phyloP scores from a whole-genome alignment of 2,329 filamentous ascomycete species.

The Corynespora cassiicola region DNA sequence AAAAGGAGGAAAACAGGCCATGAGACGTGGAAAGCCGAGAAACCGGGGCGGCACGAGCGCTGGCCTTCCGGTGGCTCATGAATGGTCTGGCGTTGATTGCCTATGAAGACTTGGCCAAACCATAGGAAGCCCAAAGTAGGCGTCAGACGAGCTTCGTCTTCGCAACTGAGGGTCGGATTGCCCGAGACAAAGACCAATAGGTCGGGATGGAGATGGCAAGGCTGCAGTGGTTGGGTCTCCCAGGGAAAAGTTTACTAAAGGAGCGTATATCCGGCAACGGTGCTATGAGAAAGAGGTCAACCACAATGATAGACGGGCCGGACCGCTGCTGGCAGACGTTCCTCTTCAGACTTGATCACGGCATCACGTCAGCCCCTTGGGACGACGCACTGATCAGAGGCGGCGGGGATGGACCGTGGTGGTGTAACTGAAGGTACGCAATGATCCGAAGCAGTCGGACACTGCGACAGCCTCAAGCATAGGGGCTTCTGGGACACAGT shows the following conservation, averaged over 20 bases:
- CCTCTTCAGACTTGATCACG: conserved; percentile 26
- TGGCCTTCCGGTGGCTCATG: too few species aligned
- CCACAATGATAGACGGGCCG: conserved; percentile 25
- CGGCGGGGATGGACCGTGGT: conserved; percentile 29
- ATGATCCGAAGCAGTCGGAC: conserved; percentile 18
- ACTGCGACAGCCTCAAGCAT: conserved; percentile 20
- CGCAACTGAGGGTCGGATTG: conserved; percentile 14
- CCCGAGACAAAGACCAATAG: conserved; percentile 21
- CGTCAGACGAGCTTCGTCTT: conserved; percentile 11
- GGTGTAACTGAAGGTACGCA: conserved; percentile 36
- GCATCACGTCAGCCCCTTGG: conserved; percentile 31
- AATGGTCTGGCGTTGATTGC: too few species aligned
- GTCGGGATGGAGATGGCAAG: conserved; percentile 10
- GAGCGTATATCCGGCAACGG: background rate
- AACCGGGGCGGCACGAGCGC: too few species aligned
- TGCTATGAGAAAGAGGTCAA: background rate
- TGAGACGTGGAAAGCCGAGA: conserved; percentile 5
- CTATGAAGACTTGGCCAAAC: conserved; percentile 1
- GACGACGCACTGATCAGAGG: conserved; percentile 25
- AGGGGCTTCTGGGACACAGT: conserved; percentile 19
- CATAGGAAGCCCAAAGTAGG: conserved; percentile 1
- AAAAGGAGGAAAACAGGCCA: conserved; percentile 8
- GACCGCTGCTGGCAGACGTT: conserved; percentile 36
- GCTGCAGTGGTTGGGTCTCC: too few species aligned
- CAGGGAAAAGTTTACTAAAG: background rate